These are phyloP conservation scores for Bruguiera sexangula DNA, from an alignment of 345 rosid species.

Conservation along the genomic window DNA sequence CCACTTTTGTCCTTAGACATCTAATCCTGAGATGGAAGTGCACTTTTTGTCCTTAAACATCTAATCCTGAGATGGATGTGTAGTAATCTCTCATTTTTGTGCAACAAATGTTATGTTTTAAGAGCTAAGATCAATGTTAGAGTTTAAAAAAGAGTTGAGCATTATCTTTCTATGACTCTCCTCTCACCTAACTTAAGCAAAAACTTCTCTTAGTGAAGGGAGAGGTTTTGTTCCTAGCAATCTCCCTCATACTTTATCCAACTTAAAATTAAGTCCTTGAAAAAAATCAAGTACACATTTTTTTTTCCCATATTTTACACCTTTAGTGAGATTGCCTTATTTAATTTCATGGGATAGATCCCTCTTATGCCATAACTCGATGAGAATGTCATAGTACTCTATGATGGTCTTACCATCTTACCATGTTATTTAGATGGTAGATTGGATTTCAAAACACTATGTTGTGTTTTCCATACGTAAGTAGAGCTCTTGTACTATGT, in stretches of 20 bases:
- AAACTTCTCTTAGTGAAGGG: background rate
- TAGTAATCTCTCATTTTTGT: background rate
- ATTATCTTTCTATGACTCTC: background rate
- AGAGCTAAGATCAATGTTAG: background rate
- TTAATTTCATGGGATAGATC: background rate
- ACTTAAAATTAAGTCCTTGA: background rate
- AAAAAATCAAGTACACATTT: background rate
- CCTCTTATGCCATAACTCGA: background rate
- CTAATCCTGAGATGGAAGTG: background rate
- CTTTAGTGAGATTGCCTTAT: background rate
- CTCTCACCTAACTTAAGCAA: background rate
- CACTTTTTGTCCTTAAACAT: background rate
- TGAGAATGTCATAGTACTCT: background rate
- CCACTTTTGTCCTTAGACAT: background rate
- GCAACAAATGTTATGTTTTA: background rate
- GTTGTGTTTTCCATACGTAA: background rate
- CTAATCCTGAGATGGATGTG: background rate
- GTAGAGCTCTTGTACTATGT: background rate
- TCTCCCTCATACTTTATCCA: background rate
- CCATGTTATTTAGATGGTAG: background rate
- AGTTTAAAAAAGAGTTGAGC: background rate
- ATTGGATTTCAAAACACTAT: background rate
- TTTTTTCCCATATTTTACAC: background rate
- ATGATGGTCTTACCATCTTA: background rate
- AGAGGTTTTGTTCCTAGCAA: background rate